Evolutionary conservation across 805 yeast genomes (phyloP), one percentile per base, ranked within the genome.

Genomic region (Candida andamanensis): DNA sequence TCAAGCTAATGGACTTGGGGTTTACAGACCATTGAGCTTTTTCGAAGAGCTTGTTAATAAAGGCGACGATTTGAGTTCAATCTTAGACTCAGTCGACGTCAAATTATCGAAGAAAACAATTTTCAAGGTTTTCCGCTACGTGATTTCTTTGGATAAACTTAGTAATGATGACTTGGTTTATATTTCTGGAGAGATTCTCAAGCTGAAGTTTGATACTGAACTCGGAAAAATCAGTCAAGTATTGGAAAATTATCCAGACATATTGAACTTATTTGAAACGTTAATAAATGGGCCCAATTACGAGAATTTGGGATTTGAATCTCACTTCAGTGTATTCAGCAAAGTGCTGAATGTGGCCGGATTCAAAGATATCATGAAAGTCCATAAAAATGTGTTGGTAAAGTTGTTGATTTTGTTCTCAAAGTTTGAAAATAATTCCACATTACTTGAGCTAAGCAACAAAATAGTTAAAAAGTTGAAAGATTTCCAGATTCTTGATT

Each of bases 1-100:
- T 13, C 60, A 62, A 39, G 51, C 54, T 2, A 60, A 63, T 40
- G 63, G 65, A 1, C 22, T 60, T 14, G 60, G 62, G 2, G 30
- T 54, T 2, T 51, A 46, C 30, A 47, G 67, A 36, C 49, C 50
- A 7, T 50, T 63, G 2, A 66, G 61, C 39, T 37, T 37, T 25
- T 61, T 49, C 33, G 70, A 64, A 29, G 19, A 35, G 2, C 22
- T 19, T 8, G 22, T 8, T 8, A 35, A 36, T 7, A 29, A 40
- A 3, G 45, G 47, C 14, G 46, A 40, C 4, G 39, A 42, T 18
- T 25, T 41, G 13, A 24, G 22, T 14, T 6, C n/a, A 6, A 33
- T 60, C 6, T 45, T 63, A 23, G 32, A 28, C 9, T 36, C 42
- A 2, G 38, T 64, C 11, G 40, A 50, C 4, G 23, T 41, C 5